phyloP scores from a whole-genome alignment of 2,329 filamentous ascomycete species.

The Sarocladium kiliense region DNA sequence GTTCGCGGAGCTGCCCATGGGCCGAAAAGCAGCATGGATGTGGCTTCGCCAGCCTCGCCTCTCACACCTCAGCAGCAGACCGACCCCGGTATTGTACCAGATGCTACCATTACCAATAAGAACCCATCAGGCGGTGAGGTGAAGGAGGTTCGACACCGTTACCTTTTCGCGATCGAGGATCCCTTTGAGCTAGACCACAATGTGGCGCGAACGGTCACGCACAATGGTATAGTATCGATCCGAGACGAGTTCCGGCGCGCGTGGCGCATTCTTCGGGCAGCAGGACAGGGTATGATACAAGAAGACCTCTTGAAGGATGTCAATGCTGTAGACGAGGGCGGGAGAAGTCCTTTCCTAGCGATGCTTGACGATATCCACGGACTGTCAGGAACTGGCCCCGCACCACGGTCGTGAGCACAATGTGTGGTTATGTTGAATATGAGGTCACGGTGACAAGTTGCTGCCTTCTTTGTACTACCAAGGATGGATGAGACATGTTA shows the following conservation, averaged over 20 bases:
- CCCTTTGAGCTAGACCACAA: constrained; percentile 88
- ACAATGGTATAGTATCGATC: constrained; percentile 75
- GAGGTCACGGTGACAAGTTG: background rate
- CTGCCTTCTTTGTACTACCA: background rate
- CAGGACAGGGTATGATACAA: constrained; percentile 34
- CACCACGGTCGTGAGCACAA: background rate
- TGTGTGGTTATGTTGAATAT: background rate
- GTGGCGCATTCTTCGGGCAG: constrained; percentile 61
- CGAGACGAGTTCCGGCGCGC: constrained; percentile 80
- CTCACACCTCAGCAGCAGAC: constrained; percentile 10
- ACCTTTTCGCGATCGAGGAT: constrained; percentile 86
- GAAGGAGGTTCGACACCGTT: constrained; percentile 73
- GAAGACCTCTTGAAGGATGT: constrained; percentile 52
- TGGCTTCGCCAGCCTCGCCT: constrained; percentile 10
- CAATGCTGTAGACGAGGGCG: constrained; percentile 22
- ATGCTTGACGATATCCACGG: constrained; percentile 31
- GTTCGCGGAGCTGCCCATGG: constrained; percentile 16
- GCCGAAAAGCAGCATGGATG: constrained; percentile 13
- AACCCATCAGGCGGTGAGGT: constrained; percentile 28
- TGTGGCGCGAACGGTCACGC: constrained; percentile 79
- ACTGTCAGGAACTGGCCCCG: background rate
- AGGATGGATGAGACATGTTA: background rate
- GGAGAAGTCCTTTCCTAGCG: constrained; percentile 17
- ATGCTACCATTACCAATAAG: constrained; percentile 13
- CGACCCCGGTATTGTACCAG: constrained; percentile 12